Evolutionary conservation across 768 basidiomycete species (phyloP), one percentile per base, ranked within the genome.

Genomic region (Mycena amicta): DNA sequence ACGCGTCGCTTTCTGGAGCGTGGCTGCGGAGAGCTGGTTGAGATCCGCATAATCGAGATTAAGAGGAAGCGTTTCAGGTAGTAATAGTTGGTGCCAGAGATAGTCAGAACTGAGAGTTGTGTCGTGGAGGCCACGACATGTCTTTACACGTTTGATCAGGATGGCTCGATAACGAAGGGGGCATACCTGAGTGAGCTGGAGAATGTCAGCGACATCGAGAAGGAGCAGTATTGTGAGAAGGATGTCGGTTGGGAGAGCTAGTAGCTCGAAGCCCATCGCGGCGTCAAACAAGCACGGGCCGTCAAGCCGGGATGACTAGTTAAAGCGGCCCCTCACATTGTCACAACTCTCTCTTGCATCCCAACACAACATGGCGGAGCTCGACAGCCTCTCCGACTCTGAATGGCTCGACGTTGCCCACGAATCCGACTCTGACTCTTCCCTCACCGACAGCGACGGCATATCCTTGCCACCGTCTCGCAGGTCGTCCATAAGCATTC

Each of bases 341-440:
- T 20, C 27, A 15, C 16, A 26, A 50, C 41, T 20, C 3, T 29
- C 50, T 52, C 31, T 20, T 40, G 28, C 13, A 13, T 18, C 59
- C 74, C 75, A 62, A 75, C 77, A n/a, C 54, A 68, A 68, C 61
- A 76, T 83, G 71, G 83, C 87, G 47, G 89, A 90, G 70, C 69
- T 80, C 63, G 89, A 88, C 69, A 83, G 72, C 60, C 71, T 84
- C 61, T 92, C 89, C 37, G 90, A 92, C 75, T 90, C 88, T 28
- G 90, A 92, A 72, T 92, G 90, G 90, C 86, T 90, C 67, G 90
- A 92, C 67, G 81, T 92, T 28, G 86, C 84, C 67, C 84, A 81
- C 70, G 83, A 83, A 54, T 89, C 88, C 31, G 88, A 88, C 67
- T 84, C 83, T 70, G 87, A 88, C 67, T 89, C 88, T 55, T 72